Percentiles rank a stretch among this genome's conserved stretches.
Conservation (phyloP, 164 flowering plant species). For the Saururus chinensis region DNA sequence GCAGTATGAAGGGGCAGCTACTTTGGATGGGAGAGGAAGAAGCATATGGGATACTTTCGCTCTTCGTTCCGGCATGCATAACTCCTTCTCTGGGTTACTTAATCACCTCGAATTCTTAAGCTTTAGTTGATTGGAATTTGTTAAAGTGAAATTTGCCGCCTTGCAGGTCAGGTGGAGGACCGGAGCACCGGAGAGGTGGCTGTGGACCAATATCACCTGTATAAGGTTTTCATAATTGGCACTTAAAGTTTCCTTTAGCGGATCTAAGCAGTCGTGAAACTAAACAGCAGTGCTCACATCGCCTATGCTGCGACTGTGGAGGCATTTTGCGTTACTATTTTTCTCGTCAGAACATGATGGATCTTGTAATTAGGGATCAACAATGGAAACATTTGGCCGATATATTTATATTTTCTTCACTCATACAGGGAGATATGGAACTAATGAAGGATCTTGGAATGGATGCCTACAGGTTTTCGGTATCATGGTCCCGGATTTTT, state of each 20-base stretch:
- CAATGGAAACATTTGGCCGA: too few species aligned
- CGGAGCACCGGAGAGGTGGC: conserved; percentile 76
- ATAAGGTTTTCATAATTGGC: conserved; percentile 32
- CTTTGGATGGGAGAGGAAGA: conserved; percentile 9
- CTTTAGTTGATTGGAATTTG: neutral
- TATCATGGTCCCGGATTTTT: conserved; percentile 88
- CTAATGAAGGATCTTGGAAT: conserved; percentile 69
- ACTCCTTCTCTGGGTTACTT: neutral
- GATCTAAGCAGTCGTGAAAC: too few species aligned
- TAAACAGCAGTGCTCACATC: too few species aligned
- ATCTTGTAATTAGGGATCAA: neutral
- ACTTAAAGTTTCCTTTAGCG: too few species aligned
- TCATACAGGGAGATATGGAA: conserved; percentile 65
- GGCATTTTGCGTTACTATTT: neutral
- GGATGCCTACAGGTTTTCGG: conserved; percentile 77
- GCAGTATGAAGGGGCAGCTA: conserved; percentile 9
- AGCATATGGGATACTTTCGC: conserved; percentile 10
- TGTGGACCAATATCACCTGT: conserved; percentile 78
- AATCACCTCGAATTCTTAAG: neutral
- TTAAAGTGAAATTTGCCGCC: neutral
- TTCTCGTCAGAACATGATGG: neutral
- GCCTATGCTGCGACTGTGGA: too few species aligned
- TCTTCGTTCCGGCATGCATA: neutral
- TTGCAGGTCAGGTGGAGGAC: conserved; percentile 53
- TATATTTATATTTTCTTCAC: neutral